Evolutionary conservation across 2,329 filamentous ascomycete species (phyloP).

Genomic region (Colletotrichum shisoi): DNA sequence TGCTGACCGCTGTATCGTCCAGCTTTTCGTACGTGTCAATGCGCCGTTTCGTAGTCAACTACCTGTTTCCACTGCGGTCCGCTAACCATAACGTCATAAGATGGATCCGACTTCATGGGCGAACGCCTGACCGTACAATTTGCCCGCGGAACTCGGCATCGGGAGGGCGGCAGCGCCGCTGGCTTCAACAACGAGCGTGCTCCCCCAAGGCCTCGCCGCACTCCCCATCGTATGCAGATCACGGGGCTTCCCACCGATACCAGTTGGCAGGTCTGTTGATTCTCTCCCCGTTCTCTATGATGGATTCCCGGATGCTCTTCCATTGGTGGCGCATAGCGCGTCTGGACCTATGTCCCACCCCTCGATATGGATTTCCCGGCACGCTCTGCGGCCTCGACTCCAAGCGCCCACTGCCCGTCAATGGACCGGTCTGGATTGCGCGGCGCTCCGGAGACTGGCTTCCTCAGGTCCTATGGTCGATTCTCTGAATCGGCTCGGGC

Average conservation of each 20-base stretch:
- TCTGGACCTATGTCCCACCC: conserved; percentile 23
- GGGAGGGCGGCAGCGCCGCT: conserved; percentile 52
- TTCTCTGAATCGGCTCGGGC: conserved; percentile 36
- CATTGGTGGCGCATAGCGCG: conserved; percentile 38
- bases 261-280: conserved; percentile 98
- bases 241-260: conserved; percentile 96
- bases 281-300: conserved; percentile 66
- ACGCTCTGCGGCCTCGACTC: conserved; percentile 16
- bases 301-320: conserved; percentile 52
- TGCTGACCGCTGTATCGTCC: conserved; percentile 39
- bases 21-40: conserved; percentile 68
- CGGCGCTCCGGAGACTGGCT: conserved; percentile 32
- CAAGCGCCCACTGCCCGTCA: conserved; percentile 16
- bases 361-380: conserved; percentile 24
- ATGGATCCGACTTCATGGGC: conserved; percentile 98
- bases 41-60: conserved; percentile 4
- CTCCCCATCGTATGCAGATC: conserved; percentile 95
- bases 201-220: conserved; percentile 83
- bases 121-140: conserved; percentile 98
- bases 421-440: conserved; percentile 18
- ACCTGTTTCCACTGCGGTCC: conserved; percentile 38
- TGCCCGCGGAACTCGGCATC: conserved; percentile 79
- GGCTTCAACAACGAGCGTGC: conserved; percentile 62
- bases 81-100: conserved; percentile 56
- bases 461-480: conserved; percentile 32